Evolutionary conservation across 495 filamentous ascomycete species (phyloP).

Genomic region (Penicillium soppii): DNA sequence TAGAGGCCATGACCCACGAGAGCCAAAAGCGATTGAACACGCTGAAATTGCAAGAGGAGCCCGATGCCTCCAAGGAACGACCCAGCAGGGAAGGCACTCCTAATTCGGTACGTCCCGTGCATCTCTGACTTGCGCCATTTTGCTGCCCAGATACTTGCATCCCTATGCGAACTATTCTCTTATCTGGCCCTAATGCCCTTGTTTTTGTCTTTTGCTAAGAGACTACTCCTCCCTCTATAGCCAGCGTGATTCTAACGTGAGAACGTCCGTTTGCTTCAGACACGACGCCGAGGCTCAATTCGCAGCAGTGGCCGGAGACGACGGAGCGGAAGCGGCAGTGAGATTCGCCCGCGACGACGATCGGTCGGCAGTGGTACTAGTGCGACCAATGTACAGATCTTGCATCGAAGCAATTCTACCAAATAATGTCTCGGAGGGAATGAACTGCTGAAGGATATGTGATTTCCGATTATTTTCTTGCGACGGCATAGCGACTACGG

Average conservation of each 20-base stretch:
- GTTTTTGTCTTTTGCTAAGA: constrained; percentile 47
- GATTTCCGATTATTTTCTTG: constrained; percentile 31
- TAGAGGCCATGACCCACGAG: constrained; percentile 74
- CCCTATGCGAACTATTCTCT: constrained; percentile 12
- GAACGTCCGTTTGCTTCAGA: constrained; percentile 51
- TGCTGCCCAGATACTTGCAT: constrained; percentile 19
- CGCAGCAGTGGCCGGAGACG: constrained; percentile 39
- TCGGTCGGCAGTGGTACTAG: constrained; percentile 41
- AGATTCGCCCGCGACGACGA: constrained; percentile 46
- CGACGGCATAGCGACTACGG: constrained; percentile 46
- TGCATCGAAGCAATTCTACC: constrained; percentile 50
- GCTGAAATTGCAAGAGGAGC: constrained; percentile 77
- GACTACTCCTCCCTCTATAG: constrained; percentile 33
- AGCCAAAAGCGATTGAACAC: constrained; percentile 82
- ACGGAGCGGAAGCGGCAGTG: constrained; percentile 48
- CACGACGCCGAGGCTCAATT: constrained; percentile 47
- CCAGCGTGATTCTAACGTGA: constrained; percentile 53
- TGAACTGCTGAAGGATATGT: constrained; percentile 30
- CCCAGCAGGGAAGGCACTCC: constrained; percentile 43
- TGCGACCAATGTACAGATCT: constrained; percentile 36
- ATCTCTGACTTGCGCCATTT: constrained; percentile 24
- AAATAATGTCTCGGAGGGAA: constrained; percentile 29
- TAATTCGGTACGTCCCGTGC: constrained; percentile 42
- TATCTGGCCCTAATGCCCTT: constrained; percentile 14
- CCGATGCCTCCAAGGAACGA: constrained; percentile 43